Evolutionary conservation across 805 yeast genomes (phyloP).

Genomic region (Cyberlindnera misumaiensis): DNA sequence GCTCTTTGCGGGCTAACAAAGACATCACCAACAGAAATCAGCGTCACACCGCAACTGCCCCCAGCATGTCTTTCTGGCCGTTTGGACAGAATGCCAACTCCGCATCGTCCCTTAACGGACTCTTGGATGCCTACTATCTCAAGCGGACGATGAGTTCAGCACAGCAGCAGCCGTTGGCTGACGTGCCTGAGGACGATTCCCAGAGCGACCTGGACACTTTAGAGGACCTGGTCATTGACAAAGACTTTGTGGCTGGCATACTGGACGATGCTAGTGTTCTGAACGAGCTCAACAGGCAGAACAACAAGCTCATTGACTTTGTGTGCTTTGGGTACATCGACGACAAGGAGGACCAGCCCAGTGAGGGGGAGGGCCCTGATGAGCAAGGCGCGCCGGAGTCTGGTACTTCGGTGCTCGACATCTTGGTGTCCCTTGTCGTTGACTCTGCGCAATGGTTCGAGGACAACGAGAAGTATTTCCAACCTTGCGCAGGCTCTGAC

Average conservation of each 20-base stretch:
- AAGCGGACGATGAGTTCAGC: slow-evolving; percentile 11
- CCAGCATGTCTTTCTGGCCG: slow-evolving; percentile 38
- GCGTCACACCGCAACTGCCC: too few relatives aligned
- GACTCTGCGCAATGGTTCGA: slow-evolving; percentile 34
- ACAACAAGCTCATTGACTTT: slow-evolving; percentile 42
- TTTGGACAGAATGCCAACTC: slow-evolving; percentile 32
- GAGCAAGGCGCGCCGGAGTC: slow-evolving; percentile 1
- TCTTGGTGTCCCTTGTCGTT: slow-evolving; percentile 37
- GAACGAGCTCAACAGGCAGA: slow-evolving; percentile 30
- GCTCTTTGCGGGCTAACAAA: too few relatives aligned
- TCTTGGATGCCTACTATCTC: slow-evolving; percentile 34
- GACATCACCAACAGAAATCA: too few relatives aligned
- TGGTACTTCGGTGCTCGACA: slow-evolving; percentile 36
- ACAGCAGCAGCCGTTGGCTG: slow-evolving; percentile 6
- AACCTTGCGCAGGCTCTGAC: slow-evolving; percentile 6
- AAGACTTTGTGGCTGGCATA: slow-evolving; percentile 29
- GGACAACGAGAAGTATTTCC: slow-evolving; percentile 13
- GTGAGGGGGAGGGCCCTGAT: background rate
- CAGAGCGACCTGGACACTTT: slow-evolving; percentile 3
- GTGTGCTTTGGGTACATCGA: slow-evolving; percentile 38
- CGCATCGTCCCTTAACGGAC: slow-evolving; percentile 30
- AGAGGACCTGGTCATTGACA: slow-evolving; percentile 13
- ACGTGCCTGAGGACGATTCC: background rate
- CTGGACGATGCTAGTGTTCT: slow-evolving; percentile 33
- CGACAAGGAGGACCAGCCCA: slow-evolving; percentile 3